Base-by-base conservation (phyloP, 2,329 filamentous ascomycete species). In the Monilinia polystroma region DNA sequence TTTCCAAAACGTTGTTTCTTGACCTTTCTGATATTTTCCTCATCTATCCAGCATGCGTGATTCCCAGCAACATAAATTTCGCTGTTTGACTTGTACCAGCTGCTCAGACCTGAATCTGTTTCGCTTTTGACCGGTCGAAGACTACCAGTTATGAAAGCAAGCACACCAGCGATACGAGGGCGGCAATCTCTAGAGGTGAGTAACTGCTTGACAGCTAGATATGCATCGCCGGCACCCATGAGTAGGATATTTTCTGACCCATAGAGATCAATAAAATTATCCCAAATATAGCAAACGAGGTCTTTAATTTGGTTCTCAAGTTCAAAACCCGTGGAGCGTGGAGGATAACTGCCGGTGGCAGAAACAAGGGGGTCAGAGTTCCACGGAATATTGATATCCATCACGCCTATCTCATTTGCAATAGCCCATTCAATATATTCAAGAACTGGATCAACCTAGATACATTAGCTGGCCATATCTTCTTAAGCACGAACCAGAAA, bases 181-280 rank as follows among this genome's bases (percentile, higher is more conserved):
- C 90, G 90, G 73, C 90, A 89, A 68, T 87, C 84, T 83, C 92
- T 84, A 72, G 89, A 89, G 12, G 89, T 89, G 7, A 98, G 82
- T 6, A 98, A 85, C 66, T 93, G 85, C 67, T 95, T 89, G 58
- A 97, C 85, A 1, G 92, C 93, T 3, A 90, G 82, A 74, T 95
- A 96, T 1, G 95, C 91, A 73, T 92, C 89, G n/a, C 95, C 95
- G 1, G 96, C 87, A 0, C 95, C 94, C 75, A 99, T 83, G 29
- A 99, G 82, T 75, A 96, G 91, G 20, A 98, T 86, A 26, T 56
- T 87, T 7, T 89, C 87, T 0, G 85, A 82, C 2, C 89, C 84
- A 62, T 88, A 88, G 43, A 91, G 83, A 81, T 97, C 91, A 26
- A 99, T 87, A 75, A 97, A 97, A 75, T 99, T 99, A 73, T 97